Evolutionary conservation across 2,329 filamentous ascomycete genomes (phyloP).

Genomic region (Graphilbum sp.): DNA sequence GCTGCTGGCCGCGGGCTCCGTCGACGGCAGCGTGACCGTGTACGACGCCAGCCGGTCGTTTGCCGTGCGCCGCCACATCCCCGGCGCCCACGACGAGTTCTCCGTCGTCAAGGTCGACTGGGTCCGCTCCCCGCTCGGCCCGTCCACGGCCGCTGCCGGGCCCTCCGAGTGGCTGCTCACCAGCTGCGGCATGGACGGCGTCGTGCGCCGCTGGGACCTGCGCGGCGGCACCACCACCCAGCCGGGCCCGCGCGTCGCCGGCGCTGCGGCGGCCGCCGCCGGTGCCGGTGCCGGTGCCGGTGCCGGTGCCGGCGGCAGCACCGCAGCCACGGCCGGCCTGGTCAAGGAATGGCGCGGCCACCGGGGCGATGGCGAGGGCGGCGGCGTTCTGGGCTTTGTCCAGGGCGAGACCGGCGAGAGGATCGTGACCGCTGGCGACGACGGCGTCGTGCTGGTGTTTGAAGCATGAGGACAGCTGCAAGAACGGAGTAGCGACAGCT

Average conservation of each 20-base stretch:
- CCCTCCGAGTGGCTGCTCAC: slow-evolving; percentile 51
- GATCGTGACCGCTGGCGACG: slow-evolving; percentile 83
- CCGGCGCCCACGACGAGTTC: slow-evolving; percentile 70
- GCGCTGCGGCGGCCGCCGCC: background rate
- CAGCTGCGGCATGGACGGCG: slow-evolving; percentile 81
- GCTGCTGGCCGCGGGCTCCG: slow-evolving; percentile 48
- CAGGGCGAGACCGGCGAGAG: slow-evolving; percentile 59
- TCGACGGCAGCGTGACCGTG: slow-evolving; percentile 64
- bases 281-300: slow-evolving; percentile 14
- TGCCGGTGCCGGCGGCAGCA: background rate
- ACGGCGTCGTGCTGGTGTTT: slow-evolving; percentile 54
- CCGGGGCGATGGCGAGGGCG: slow-evolving; percentile 66
- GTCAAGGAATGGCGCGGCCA: slow-evolving; percentile 86
- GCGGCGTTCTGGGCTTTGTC: slow-evolving; percentile 81
- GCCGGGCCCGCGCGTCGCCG: background rate
- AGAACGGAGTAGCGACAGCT: no score
- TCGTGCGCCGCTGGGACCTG: slow-evolving; percentile 75
- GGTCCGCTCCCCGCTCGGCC: slow-evolving; percentile 23
- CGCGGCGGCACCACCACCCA: slow-evolving; percentile 24
- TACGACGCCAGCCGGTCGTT: slow-evolving; percentile 81
- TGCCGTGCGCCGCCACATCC: slow-evolving; percentile 67
- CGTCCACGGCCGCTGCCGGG: background rate
- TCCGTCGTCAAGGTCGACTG: slow-evolving; percentile 91
- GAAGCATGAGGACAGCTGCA: slow-evolving; percentile 34
- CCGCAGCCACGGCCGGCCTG: slow-evolving; percentile 45